A percentile compares a stretch with the other conserved stretches of the same genome.
These are phyloP conservation scores for Purpureocillium takamizusanense DNA, from an alignment of 2,329 filamentous ascomycete genomes.

Conservation along the genomic window DNA sequence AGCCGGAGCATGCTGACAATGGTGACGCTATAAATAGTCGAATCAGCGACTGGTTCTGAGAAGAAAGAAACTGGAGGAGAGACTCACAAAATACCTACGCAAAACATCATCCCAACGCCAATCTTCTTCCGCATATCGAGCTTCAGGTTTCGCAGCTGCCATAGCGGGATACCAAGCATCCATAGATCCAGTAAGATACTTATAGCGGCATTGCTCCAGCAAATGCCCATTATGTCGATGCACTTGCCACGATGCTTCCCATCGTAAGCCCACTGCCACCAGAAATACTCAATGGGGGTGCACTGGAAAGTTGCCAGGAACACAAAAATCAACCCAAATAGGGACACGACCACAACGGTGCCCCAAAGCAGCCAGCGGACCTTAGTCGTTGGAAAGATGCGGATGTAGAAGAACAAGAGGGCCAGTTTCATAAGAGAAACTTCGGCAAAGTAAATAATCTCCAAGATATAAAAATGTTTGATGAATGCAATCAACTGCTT, in stretches of 20 bases:
- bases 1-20: slow-evolving; percentile 14
- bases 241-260: slow-evolving; percentile 24
- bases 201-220: slow-evolving; percentile 28
- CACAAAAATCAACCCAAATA: slow-evolving; percentile 18
- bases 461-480: slow-evolving; percentile 18
- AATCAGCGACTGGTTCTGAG: slow-evolving; percentile 1
- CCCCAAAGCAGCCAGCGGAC: slow-evolving; percentile 21
- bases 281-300: slow-evolving; percentile 26
- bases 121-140: slow-evolving; percentile 27
- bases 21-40: slow-evolving; percentile 9
- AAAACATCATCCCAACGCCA: slow-evolving; percentile 28
- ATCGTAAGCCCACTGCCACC: slow-evolving; percentile 25
- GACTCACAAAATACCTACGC: slow-evolving; percentile 25
- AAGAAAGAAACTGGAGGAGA: neutral
- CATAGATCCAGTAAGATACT: slow-evolving; percentile 29
- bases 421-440: slow-evolving; percentile 27
- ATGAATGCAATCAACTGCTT: slow-evolving; percentile 10
- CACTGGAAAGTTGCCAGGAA: slow-evolving; percentile 25
- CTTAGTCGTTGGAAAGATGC: slow-evolving; percentile 23
- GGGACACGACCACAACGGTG: slow-evolving; percentile 17
- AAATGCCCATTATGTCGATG: slow-evolving; percentile 24
- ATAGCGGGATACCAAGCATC: slow-evolving; percentile 29
- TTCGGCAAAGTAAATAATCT: slow-evolving; percentile 25
- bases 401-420: slow-evolving; percentile 29
- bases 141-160: slow-evolving; percentile 20